Evolutionary conservation across 495 filamentous ascomycete genomes (phyloP).

Genomic region (Podospora tetraspora): DNA sequence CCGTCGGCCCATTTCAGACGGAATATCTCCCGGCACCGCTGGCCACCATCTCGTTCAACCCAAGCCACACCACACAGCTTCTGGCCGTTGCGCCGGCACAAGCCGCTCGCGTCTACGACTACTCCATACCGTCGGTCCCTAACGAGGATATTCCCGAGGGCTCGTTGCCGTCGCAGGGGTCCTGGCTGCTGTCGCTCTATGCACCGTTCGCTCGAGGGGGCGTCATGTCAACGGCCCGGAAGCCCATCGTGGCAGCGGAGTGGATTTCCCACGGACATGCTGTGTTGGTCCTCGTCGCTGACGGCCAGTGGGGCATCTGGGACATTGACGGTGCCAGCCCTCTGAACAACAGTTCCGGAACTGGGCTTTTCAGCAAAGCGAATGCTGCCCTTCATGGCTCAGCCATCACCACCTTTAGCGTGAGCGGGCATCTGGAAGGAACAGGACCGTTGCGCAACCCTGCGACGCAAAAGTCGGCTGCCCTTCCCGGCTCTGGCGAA

Average conservation of each 20-base stretch:
- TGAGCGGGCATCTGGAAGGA: slow-evolving; percentile 61
- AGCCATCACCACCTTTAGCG: slow-evolving; percentile 59
- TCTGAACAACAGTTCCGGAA: slow-evolving; percentile 34
- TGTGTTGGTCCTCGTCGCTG: slow-evolving; percentile 67
- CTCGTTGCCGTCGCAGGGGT: slow-evolving; percentile 47
- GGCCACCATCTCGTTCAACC: slow-evolving; percentile 67
- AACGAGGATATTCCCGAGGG: slow-evolving; percentile 43
- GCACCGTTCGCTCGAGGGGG: slow-evolving; percentile 55
- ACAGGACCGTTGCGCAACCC: slow-evolving; percentile 40
- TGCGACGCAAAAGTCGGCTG: slow-evolving; percentile 42
- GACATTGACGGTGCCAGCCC: slow-evolving; percentile 65
- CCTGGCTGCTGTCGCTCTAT: slow-evolving; percentile 67
- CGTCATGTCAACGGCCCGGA: slow-evolving; percentile 48
- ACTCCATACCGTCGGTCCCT: slow-evolving; percentile 38
- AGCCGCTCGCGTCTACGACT: slow-evolving; percentile 62
- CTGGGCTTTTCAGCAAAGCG: slow-evolving; percentile 53
- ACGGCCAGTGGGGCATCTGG: slow-evolving; percentile 95
- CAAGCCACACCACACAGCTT: slow-evolving; percentile 55
- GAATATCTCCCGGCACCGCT: slow-evolving; percentile 62
- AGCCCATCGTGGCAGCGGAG: slow-evolving; percentile 70
- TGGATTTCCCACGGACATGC: slow-evolving; percentile 80
- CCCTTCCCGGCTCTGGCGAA: slow-evolving; percentile 28
- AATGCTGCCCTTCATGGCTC: slow-evolving; percentile 56
- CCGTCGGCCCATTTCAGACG: slow-evolving; percentile 55
- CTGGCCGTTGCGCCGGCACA: slow-evolving; percentile 63